phyloP scores from a whole-genome alignment of 1,284 basidiomycete species.

The Trichosporon inkin region DNA sequence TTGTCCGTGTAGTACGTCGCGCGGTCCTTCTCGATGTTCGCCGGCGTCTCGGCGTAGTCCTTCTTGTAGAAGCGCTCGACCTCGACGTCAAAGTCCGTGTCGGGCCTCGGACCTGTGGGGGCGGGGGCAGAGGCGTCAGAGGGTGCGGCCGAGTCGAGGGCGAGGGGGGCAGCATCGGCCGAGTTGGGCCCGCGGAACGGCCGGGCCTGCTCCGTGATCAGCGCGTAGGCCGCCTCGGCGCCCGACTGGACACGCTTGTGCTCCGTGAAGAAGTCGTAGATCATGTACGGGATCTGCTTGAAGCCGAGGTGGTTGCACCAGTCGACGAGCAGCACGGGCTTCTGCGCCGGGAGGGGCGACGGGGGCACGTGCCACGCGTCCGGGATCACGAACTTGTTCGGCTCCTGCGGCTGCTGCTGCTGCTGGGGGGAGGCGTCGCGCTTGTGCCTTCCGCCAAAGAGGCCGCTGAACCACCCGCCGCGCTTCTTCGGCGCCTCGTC shows the following conservation, averaged over 20 bases:
- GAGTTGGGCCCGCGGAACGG: conserved; percentile 55
- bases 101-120: conserved; percentile 39
- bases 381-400: conserved; percentile 30
- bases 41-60: conserved; percentile 59
- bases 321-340: conserved; percentile 81
- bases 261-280: conserved; percentile 88
- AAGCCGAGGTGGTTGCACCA: conserved; percentile 84
- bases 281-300: conserved; percentile 79
- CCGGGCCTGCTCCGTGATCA: conserved; percentile 65
- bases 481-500: conserved; percentile 2
- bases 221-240: conserved; percentile 71
- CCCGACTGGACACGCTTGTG: conserved; percentile 72
- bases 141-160: conserved; percentile 6
- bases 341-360: conserved; percentile 64
- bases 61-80: conserved; percentile 68
- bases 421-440: neutral
- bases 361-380: conserved; percentile 55
- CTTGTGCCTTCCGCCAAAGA: neutral
- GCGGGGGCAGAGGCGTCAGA: conserved; percentile 24
- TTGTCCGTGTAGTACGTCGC: conserved; percentile 68
- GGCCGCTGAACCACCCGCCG: neutral
- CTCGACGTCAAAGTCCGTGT: conserved; percentile 69
- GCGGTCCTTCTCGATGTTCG: conserved; percentile 65
- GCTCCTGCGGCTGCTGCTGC: neutral
- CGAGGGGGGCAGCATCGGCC: conserved; percentile 12